Conservation (phyloP, 495 filamentous ascomycete species). For the Neurospora sp. region DNA sequence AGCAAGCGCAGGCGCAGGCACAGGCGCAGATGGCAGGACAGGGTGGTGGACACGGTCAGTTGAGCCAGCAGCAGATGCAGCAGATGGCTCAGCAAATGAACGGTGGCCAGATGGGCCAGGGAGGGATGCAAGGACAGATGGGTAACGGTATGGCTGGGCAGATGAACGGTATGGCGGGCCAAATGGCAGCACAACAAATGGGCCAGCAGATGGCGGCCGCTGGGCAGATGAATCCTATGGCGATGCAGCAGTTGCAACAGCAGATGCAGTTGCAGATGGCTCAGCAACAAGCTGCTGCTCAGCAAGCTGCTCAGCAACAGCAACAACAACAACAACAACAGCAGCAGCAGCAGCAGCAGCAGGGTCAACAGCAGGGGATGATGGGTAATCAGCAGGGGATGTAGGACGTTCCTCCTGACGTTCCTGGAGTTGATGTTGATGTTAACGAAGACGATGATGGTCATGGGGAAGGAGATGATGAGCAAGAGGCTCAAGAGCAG, state of each 20-base stretch:
- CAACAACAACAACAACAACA: neutral
- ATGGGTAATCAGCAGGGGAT: constrained; percentile 1
- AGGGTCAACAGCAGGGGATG: constrained; percentile 17
- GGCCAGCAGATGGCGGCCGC: neutral
- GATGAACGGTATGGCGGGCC: neutral
- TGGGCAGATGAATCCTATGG: neutral
- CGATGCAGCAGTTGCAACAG: neutral
- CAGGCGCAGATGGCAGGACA: constrained; percentile 19
- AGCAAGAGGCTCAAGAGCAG: constrained; percentile 21
- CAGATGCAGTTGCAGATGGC: neutral
- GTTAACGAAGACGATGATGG: neutral
- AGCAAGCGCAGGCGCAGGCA: constrained; percentile 32
- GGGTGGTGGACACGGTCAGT: neutral
- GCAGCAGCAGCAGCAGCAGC: neutral
- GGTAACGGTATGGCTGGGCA: constrained; percentile 2
- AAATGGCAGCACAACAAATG: neutral
- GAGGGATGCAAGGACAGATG: neutral
- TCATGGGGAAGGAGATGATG: neutral
- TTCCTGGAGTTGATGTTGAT: neutral
- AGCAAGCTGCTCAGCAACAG: neutral
- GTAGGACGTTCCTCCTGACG: neutral
- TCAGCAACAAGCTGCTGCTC: constrained; percentile 10
- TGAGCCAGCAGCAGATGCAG: neutral
- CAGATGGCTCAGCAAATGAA: neutral
- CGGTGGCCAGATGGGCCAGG: neutral